Base-by-base conservation (phyloP, 495 filamentous ascomycete species). In the Penicillium taxi region DNA sequence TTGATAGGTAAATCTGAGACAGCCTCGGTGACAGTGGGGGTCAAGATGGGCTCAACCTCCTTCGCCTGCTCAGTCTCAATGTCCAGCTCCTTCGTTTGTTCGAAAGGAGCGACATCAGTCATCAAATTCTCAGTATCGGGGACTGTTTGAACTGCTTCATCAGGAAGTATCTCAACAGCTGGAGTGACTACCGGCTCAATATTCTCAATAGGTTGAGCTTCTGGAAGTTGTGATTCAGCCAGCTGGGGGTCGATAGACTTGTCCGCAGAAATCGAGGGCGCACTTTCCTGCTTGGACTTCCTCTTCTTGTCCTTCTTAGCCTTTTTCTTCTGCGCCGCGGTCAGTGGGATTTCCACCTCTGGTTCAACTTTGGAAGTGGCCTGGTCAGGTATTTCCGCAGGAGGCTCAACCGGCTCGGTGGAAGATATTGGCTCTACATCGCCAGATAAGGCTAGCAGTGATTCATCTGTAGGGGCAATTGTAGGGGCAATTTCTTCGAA, bases 261-360 rank as follows among this genome's bases (percentile, higher is more conserved):
- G 2, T 52, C 43, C 2, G 48, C 47, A 20, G 45, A 13, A 25
- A 47, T 15, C 8, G 45, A 47, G 27, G 41, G 35, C 13, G 46
- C 35, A 30, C 35, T 48, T 25, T 51, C 23, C 20, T 50, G 42
- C 34, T 44, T 47, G 12, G 39, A 26, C 47, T 49, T 53, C 56
- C 60, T 61, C 23, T 49, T 53, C 40, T 55, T 65, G 27, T 61
- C 61, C 41, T 67, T 66, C 38, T 61, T 63, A 12, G 56, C 63
- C 34, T 63, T 59, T 39, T 59, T 64, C 44, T 60, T 60, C 19
- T 58, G 42, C 21, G 56, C 44, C 13, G 48, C n/a, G 12, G 38
- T 50, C 37, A 48, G 26, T 13, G 43, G 28, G 2, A 47, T 20
- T 19, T 65, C 57, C 13, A 55, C 16, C 22, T 48, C 50, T 16